phyloP scores from a whole-genome alignment of 2,329 filamentous ascomycete genomes.

The Aspergillus amoenus region DNA sequence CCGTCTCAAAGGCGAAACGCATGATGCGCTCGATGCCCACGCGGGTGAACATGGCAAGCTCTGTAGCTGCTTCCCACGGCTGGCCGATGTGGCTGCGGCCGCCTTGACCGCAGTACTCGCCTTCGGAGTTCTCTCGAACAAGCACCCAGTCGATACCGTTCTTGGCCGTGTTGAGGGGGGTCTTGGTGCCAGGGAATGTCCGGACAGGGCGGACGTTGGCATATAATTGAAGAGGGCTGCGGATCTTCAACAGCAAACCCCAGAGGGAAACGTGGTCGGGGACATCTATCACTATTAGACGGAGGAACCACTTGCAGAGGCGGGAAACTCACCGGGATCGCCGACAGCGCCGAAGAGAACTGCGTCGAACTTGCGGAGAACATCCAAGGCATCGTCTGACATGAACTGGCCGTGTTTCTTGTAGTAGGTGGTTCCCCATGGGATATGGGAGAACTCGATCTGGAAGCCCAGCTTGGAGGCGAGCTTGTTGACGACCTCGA shows the following conservation, averaged over 20 bases:
- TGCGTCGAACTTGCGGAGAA: constrained; percentile 53
- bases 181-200: constrained; percentile 50
- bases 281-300: constrained; percentile 40
- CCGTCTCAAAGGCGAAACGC: constrained; percentile 55
- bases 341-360: constrained; percentile 62
- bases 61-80: constrained; percentile 54
- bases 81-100: constrained; percentile 52
- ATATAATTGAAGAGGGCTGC: constrained; percentile 57
- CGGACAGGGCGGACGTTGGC: constrained; percentile 57
- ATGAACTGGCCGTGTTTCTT: constrained; percentile 55
- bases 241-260: constrained; percentile 56
- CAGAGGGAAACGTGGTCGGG: constrained; percentile 59
- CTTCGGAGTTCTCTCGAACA: constrained; percentile 56
- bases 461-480: constrained; percentile 46
- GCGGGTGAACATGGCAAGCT: constrained; percentile 55
- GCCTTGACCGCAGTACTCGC: constrained; percentile 57
- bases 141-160: constrained; percentile 58
- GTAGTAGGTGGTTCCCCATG: constrained; percentile 42
- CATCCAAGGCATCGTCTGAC: constrained; percentile 51
- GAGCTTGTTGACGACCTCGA: constrained; percentile 48
- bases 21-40: constrained; percentile 53
- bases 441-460: constrained; percentile 52
- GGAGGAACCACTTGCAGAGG: neutral
- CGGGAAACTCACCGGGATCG: constrained; percentile 46
- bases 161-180: constrained; percentile 48